Evolutionary conservation across 345 rosid species (phyloP), one percentile per base, ranked within the genome.

Genomic region (Lepidium africanum): DNA sequence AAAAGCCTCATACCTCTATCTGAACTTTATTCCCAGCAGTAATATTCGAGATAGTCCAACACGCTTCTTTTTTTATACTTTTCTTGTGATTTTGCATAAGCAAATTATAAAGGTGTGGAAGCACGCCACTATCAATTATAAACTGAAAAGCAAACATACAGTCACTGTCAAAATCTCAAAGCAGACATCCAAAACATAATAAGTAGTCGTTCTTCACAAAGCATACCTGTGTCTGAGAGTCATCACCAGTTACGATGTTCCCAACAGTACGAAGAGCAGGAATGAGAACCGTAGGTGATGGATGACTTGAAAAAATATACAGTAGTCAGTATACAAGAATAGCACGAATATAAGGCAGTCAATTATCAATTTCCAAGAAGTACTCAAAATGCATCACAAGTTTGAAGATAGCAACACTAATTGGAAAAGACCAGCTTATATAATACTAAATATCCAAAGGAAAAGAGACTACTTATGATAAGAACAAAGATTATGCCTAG

Each of bases 41-140:
- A 52, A 90, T 86, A 83, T 90, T 90, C 25, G 96, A 90, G 74
- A 90, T 82, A n/a, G 92, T 89, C 96, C 96, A 85, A 71, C 96
- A 87, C 40, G 96, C 96, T 79, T 87, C 96, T 39, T 89, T 89
- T 78, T 89, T 89, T 3, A 89, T 89, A 77, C 92, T 89, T 74
- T 89, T 89, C 77, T 87, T 89, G 83, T 81, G 84, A 80, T 81
- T 87, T 83, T 87, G 87, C 6, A 84, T 77, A 17, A 89, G 82
- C 63, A 90, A 85, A 80, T 86, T 85, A 60, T 77, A 78, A 17
- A 90, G 88, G 67, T 81, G 82, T 11, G 92, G 86, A 25, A 90
- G 91, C 39, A 81, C 94, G 10, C 84, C 78, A 49, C 86, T 86
- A 7, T 86, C 86, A 67, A 90, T 90, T 45, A 90, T 81, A 81